Base-by-base conservation (phyloP, 345 rosid species). In the Euphorbia peplus region DNA sequence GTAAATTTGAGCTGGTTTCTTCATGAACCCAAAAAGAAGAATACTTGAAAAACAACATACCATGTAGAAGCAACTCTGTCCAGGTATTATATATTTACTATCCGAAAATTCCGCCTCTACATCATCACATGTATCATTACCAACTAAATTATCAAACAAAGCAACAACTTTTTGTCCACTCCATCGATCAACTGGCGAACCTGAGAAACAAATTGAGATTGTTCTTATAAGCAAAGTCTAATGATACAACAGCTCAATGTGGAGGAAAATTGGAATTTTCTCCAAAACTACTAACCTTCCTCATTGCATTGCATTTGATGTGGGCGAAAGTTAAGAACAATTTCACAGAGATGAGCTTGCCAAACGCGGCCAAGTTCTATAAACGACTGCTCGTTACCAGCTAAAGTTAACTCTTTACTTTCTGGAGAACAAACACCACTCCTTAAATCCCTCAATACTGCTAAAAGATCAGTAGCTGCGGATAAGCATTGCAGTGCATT, bases 21-120 rank as follows among this genome's bases (percentile, higher is more conserved):
- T 22, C 37, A 29, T 24, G 15, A 11, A 32, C 44, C 2, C 14
- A 16, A 59, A 15, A 15, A 47, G 30, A 15, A 50, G 18, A 51
- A 25, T 21, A 16, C 18, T 32, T 14, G n/a, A 29, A 13, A 24
- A 22, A 28, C 48, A 75, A 64, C 67, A 39, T 73, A 63, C 97
- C 97, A 93, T 90, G 81, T 84, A 89, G 87, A 93, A 90, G 81
- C 84, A 79, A 78, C 97, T 85, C 70, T 84, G 74, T 66, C 78
- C 70, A 0, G 92, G 95, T 37, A 90, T 59, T 68, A 93, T 39
- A 76, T 82, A 89, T 59, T 53, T 78, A 72, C 79, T 66, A 66
- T 71, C 53, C 4, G 83, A 78, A 83, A 86, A 75, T 58, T 85
- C 88, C 51, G 90, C 97, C 76, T 86, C 91, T 60, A 81, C 79